Percentiles rank a stretch among this genome's conserved stretches.
Conservation (phyloP, 2,329 filamentous ascomycete species). For the Aspergillus chevalieri region DNA sequence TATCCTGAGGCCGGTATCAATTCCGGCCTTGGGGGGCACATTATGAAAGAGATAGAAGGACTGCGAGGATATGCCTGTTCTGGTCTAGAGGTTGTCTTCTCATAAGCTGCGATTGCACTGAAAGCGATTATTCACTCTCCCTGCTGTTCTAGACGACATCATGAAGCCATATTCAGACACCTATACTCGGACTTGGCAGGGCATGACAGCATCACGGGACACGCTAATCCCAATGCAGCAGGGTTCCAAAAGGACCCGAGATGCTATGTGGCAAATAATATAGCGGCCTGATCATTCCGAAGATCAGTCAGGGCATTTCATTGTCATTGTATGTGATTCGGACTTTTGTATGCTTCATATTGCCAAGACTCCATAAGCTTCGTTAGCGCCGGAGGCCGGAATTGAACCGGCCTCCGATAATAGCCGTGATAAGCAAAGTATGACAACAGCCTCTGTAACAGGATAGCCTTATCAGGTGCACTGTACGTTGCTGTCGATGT, state of each 20-base stretch:
- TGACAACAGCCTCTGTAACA: neutral
- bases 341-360: neutral
- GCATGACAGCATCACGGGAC: conserved; percentile 23
- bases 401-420: conserved; percentile 36
- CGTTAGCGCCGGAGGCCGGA: conserved; percentile 34
- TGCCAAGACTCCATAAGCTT: conserved; percentile 13
- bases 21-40: conserved; percentile 38
- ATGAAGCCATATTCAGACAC: conserved; percentile 7
- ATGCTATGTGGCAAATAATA: neutral
- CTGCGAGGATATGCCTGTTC: conserved; percentile 18
- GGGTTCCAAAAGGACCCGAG: neutral
- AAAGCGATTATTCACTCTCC: neutral
- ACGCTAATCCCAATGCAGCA: conserved; percentile 20
- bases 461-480: neutral
- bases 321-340: neutral
- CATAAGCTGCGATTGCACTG: neutral
- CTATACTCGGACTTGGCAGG: conserved; percentile 24
- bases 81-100: conserved; percentile 6
- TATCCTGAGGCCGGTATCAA: conserved; percentile 40
- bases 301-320: neutral
- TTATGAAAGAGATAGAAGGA: conserved; percentile 31
- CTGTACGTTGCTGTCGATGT: no score
- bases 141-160: neutral
- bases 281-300: neutral
- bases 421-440: conserved; percentile 17